Evolutionary conservation across 352 stramenopile species (phyloP), one percentile per base, ranked within the genome.

Genomic region (Plasmopara halstedii): DNA sequence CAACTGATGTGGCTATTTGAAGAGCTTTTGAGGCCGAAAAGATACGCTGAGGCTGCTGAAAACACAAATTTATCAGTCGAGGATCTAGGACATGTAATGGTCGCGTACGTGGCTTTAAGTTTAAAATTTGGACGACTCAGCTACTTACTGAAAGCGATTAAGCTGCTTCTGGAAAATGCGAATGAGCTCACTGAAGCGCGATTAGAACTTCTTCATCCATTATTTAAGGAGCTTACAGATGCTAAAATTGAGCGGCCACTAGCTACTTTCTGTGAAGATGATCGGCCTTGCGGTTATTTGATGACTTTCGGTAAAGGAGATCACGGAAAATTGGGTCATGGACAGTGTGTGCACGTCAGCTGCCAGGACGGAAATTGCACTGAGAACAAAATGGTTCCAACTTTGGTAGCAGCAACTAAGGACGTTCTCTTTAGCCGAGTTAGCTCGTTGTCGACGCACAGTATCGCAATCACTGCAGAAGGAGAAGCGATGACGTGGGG

Each of bases 291-390:
- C 2, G 80, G 80, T 0, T 77, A 74, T 34, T 47, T 91, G n/a
- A 76, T 91, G 62, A 91, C 72, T 32, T 93, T 93, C 43, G 81
- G 81, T 8, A 90, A 93, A 39, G 81, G 81, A 2, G 81, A 90
- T 29, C 81, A 93, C 25, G 81, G 81, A 6, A 90, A 93, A 25
- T 66, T 93, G 0, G 81, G 81, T 2, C 81, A 90, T 40, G 81
- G 81, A 0, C 74, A 81, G 39, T 93, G 81, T 37, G 69, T 47
- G 1, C 81, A 90, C 40, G 37, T 61, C 4, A 57, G 63, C 1
- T 93, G 81, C 23, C 46, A 78, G 13, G 81, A 93, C 19, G 67
- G 66, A 2, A 88, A 90, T 22, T 93, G 81, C 39, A 90, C 79
- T 0, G 81, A 93, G 46, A 93, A 93, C 61, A 93, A 93, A 41